phyloP scores from a whole-genome alignment of 495 filamentous ascomycete genomes.

The Venustampulla echinocandica region DNA sequence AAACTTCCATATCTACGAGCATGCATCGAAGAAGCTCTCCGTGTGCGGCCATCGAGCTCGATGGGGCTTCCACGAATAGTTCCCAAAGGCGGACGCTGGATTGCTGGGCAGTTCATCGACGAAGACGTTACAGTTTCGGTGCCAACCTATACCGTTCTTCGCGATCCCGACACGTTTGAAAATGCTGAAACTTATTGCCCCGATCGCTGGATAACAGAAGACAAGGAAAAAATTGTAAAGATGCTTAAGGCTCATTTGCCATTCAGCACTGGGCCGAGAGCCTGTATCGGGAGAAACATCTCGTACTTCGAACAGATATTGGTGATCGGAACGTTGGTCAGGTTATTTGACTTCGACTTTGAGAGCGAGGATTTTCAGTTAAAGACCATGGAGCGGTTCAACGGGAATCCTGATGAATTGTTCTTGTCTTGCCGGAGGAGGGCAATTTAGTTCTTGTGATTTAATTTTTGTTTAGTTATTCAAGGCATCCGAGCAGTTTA shows the following conservation, averaged over 20 bases:
- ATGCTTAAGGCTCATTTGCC: conserved; percentile 27
- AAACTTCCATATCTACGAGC: conserved; percentile 41
- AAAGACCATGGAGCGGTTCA: conserved; percentile 7
- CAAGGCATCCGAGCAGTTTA: not conserved
- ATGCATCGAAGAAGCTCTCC: conserved; percentile 42
- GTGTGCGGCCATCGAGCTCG: conserved; percentile 41
- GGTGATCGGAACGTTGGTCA: conserved; percentile 8
- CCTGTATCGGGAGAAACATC: conserved; percentile 28
- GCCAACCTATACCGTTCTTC: conserved; percentile 28
- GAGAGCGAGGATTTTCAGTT: conserved; percentile 8
- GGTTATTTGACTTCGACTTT: conserved; percentile 12
- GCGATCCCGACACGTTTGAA: conserved; percentile 35
- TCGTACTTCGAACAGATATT: conserved; percentile 28
- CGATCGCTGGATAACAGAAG: conserved; percentile 33
- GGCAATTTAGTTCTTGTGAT: not conserved
- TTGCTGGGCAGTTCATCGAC: conserved; percentile 15
- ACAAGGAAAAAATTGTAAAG: conserved; percentile 4
- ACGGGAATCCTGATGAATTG: conserved; percentile 9
- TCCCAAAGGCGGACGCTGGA: conserved; percentile 17
- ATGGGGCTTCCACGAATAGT: conserved; percentile 33
- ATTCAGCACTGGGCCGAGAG: conserved; percentile 21
- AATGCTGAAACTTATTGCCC: conserved; percentile 41
- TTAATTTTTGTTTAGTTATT: not conserved
- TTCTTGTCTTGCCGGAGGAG: not conserved
- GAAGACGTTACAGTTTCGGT: conserved; percentile 22